Evolutionary conservation across 208 protist genomes (phyloP).

Genomic region (Trichomonas tenax): DNA sequence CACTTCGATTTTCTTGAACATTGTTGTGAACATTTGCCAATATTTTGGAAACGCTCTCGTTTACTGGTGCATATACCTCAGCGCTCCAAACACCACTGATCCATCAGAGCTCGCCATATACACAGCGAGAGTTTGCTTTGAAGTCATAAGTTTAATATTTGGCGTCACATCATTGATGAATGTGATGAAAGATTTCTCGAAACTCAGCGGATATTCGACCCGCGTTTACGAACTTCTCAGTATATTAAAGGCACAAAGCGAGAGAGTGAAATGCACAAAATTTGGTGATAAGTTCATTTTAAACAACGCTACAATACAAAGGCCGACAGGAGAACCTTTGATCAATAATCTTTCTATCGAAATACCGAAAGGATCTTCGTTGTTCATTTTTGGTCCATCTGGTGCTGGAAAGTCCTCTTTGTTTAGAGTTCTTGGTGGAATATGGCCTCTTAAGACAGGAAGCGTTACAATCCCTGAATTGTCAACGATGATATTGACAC

Average conservation of each 20-base stretch:
- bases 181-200: background rate
- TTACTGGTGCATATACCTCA: background rate
- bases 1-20: background rate
- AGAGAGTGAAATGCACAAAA: background rate
- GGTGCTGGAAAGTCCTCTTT: background rate
- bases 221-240: background rate
- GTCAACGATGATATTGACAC: slow-evolving; percentile 29
- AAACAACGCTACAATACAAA: background rate
- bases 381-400: background rate
- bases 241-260: background rate
- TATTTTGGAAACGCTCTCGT: background rate
- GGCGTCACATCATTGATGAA: background rate
- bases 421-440: background rate
- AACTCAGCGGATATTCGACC: background rate
- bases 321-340: background rate
- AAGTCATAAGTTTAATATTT: background rate
- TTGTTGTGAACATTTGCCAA: background rate
- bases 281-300: background rate
- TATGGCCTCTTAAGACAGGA: background rate
- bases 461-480: background rate
- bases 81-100: too few relatives aligned
- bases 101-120: background rate
- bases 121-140: background rate
- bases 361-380: background rate
- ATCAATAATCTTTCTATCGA: background rate